Percentiles rank a stretch among this genome's conserved stretches.
Conservation (phyloP, 2,329 filamentous ascomycete species). For the Fusarium mundagurra region DNA sequence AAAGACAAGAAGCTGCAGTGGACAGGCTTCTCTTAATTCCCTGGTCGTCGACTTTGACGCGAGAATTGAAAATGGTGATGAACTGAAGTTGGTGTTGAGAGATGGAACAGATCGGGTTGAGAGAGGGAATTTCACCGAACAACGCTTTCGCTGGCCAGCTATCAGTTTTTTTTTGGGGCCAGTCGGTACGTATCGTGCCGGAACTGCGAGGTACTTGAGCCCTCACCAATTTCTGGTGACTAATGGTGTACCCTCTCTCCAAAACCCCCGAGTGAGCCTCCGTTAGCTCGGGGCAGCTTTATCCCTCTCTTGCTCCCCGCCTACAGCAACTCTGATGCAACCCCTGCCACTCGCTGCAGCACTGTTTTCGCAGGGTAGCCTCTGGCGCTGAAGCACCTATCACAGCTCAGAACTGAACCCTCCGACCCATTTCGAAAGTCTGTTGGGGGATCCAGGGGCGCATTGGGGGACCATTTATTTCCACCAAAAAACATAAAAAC, state of each 20-base stretch:
- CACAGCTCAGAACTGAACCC: conserved; percentile 16
- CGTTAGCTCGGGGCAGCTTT: conserved; percentile 45
- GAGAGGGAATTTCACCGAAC: conserved; percentile 48
- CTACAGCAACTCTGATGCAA: conserved; percentile 17
- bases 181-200: conserved; percentile 45
- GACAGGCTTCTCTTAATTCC: conserved; percentile 40
- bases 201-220: conserved; percentile 41
- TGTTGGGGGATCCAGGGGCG: conserved; percentile 41
- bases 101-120: conserved; percentile 43
- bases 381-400: conserved; percentile 17
- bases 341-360: conserved; percentile 25
- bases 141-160: conserved; percentile 38
- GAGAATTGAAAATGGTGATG: conserved; percentile 38
- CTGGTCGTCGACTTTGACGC: conserved; percentile 41
- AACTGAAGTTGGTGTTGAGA: conserved; percentile 42
- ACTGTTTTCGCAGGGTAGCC: conserved; percentile 8
- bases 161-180: conserved; percentile 46
- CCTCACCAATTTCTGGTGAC: conserved; percentile 12
- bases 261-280: conserved; percentile 40
- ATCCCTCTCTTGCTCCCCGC: conserved; percentile 41
- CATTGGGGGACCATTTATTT: conserved; percentile 37
- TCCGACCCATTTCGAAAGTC: conserved; percentile 34
- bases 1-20: conserved; percentile 36
- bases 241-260: conserved; percentile 35
- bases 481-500: conserved; percentile 21